These are phyloP conservation scores for Colletotrichum euphorbiae DNA, from an alignment of 2,329 filamentous ascomycete genomes.

Conservation along the genomic window DNA sequence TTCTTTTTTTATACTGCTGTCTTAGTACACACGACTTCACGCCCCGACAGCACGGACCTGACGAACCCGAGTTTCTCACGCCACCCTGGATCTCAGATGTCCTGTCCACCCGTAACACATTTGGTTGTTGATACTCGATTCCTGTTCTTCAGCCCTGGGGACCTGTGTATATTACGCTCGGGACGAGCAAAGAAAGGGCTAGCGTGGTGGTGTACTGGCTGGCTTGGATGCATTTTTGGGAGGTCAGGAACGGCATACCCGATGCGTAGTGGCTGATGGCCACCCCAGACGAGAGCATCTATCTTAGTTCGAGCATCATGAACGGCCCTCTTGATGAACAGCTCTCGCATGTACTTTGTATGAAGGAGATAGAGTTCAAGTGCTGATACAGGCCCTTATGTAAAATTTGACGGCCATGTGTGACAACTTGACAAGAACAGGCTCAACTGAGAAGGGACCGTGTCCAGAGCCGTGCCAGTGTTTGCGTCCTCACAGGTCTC, in stretches of 20 bases:
- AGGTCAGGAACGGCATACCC: slow-evolving; percentile 33
- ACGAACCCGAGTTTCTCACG: slow-evolving; percentile 9
- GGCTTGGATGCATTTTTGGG: slow-evolving; percentile 37
- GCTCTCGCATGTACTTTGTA: slow-evolving; percentile 41
- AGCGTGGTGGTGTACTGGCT: slow-evolving; percentile 34
- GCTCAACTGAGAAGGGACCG: too few species aligned
- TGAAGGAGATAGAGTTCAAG: slow-evolving; percentile 41
- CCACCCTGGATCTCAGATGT: slow-evolving; percentile 6
- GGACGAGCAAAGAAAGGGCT: slow-evolving; percentile 30
- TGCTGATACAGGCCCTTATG: slow-evolving; percentile 24
- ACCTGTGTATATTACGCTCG: slow-evolving; percentile 41
- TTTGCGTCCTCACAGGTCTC: too few species aligned
- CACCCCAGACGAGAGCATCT: slow-evolving; percentile 24
- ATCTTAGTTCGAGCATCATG: slow-evolving; percentile 28
- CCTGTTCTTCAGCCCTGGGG: slow-evolving; percentile 31
- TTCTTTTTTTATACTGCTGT: slow-evolving; percentile 39
- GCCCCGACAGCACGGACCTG: slow-evolving; percentile 32
- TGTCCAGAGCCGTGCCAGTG: too few species aligned
- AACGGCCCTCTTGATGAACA: slow-evolving; percentile 27
- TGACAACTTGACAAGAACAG: too few species aligned
- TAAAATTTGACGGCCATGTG: neutral
- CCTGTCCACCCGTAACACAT: slow-evolving; percentile 23
- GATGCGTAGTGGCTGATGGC: slow-evolving; percentile 25
- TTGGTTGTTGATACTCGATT: slow-evolving; percentile 30
- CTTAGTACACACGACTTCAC: slow-evolving; percentile 40